Base-by-base conservation (phyloP, 352 stramenopile genomes). In the Globisporangium nodosum region DNA sequence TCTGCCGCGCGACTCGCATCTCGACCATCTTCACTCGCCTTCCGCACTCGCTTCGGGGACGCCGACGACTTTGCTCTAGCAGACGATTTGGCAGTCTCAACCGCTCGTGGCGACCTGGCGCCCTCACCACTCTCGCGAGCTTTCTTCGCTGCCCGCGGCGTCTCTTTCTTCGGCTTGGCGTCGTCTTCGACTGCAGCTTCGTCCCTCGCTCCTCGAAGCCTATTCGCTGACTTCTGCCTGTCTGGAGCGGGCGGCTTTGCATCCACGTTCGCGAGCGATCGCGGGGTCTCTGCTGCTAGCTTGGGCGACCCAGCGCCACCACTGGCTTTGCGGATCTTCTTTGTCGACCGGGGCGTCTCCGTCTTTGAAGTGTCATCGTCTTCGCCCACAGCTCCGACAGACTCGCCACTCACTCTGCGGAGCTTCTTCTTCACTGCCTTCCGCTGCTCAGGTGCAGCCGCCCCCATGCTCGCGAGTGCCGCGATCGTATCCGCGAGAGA, bases 401-500 rank as follows among this genome's bases (percentile, higher is more conserved):
- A 47, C 40, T 47, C 40, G 40, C 1, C 35, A 16, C 47, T 61
- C 40, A 27, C 39, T 46, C 39, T 54, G 20, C 47, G n/a, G 12
- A 49, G 2, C n/a, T 49, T 55, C n/a, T 49, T 55, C n/a, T 46
- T 56, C 30, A 20, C 6, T 20, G 48, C 13, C 48, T 42, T 51
- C 18, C 16, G 27, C n/a, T 46, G 37, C 37, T 5, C 37, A 3
- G 11, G 37, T 13, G 37, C 37, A 18, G 37, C 4, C 37, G 11
- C 4, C 13, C 37, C 37, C 13, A 43, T 43, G 37, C 3, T 43
- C 37, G 12, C 13, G 37, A 43, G 12, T 13, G 11, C 37, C 3
- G 12, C 37, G 16, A 43, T 43, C 3, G 37, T 43, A 13, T 18
- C 13, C 37, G 37, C 12, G 37, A 43, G 37, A 16, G 37, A 37